A percentile compares a stretch with the other conserved stretches of the same genome.
Conservation (phyloP, 192 early-diverging fungal species). For the Oehlia diaphana region DNA sequence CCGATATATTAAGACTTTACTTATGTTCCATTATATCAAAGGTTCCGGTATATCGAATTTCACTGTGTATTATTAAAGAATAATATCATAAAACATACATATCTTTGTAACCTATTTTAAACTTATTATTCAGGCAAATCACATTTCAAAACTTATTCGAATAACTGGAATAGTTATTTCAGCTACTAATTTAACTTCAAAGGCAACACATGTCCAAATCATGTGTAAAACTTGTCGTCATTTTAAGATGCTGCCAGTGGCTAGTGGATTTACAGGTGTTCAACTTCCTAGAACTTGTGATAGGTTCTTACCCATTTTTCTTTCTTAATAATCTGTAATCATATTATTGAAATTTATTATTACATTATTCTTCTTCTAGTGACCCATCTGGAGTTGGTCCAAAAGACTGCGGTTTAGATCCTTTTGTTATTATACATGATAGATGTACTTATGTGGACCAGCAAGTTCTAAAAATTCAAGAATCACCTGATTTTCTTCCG, state of each 20-base stretch:
- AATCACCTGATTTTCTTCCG: slow-evolving; percentile 95
- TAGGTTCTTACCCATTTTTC: slow-evolving; percentile 46
- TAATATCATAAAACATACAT: not conserved
- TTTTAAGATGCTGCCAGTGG: slow-evolving; percentile 78
- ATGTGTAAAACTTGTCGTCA: slow-evolving; percentile 88
- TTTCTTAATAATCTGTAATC: too few species aligned
- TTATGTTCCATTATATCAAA: too few species aligned
- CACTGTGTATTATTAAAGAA: not conserved
- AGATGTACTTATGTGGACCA: slow-evolving; percentile 96
- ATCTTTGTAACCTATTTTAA: not conserved
- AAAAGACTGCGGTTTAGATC: slow-evolving; percentile 80
- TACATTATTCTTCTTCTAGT: not conserved
- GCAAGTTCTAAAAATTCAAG: slow-evolving; percentile 96
- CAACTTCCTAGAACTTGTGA: slow-evolving; percentile 89
- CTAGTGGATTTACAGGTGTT: slow-evolving; percentile 82
- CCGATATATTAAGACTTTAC: too few species aligned
- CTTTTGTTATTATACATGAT: slow-evolving; percentile 93
- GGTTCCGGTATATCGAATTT: too few species aligned
- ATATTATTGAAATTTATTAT: slow-evolving; percentile 6
- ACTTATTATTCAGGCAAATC: slow-evolving; percentile 55
- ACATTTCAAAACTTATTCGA: slow-evolving; percentile 91
- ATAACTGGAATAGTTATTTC: slow-evolving; percentile 96
- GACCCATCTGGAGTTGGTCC: slow-evolving; percentile 41
- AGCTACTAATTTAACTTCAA: slow-evolving; percentile 82
- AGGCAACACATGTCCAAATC: slow-evolving; percentile 86